Conservation (phyloP, 148 eudicot genomes). For the Rhododendron molle region DNA sequence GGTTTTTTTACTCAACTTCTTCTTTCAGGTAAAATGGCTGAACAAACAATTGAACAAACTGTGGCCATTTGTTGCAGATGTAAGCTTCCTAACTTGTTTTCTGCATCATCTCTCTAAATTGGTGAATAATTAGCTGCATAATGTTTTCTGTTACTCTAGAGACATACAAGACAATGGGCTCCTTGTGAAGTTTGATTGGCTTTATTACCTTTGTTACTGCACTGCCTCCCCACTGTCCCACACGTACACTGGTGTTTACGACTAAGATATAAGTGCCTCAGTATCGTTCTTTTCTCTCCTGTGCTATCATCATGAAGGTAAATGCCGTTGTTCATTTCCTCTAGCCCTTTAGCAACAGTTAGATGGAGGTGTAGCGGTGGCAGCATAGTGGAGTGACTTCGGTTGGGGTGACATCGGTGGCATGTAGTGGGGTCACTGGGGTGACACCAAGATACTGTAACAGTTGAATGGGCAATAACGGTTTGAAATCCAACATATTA, state of each 20-base stretch:
- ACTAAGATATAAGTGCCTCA: neutral
- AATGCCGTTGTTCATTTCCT: neutral
- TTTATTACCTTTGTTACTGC: neutral
- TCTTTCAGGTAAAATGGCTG: slow-evolving; percentile 88
- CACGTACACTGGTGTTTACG: neutral
- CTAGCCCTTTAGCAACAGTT: neutral
- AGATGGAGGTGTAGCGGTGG: neutral
- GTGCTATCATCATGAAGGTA: neutral
- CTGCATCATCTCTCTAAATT: neutral
- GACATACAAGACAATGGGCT: neutral
- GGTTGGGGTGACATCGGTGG: neutral
- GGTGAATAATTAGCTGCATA: neutral
- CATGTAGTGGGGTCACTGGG: neutral
- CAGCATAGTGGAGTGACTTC: neutral
- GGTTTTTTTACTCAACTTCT: slow-evolving; percentile 8
- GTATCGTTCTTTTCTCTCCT: neutral
- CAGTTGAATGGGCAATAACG: neutral
- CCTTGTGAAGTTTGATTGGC: neutral
- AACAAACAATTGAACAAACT: slow-evolving; percentile 77
- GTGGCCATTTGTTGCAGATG: slow-evolving; percentile 97
- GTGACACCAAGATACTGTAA: neutral
- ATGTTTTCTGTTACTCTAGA: neutral
- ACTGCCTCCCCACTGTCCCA: neutral
- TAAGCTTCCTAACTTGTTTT: slow-evolving; percentile 36
- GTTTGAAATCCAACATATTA: neutral